Evolutionary conservation across 2,329 filamentous ascomycete genomes (phyloP).

Genomic region (Neofusicoccum kwambonambiense): DNA sequence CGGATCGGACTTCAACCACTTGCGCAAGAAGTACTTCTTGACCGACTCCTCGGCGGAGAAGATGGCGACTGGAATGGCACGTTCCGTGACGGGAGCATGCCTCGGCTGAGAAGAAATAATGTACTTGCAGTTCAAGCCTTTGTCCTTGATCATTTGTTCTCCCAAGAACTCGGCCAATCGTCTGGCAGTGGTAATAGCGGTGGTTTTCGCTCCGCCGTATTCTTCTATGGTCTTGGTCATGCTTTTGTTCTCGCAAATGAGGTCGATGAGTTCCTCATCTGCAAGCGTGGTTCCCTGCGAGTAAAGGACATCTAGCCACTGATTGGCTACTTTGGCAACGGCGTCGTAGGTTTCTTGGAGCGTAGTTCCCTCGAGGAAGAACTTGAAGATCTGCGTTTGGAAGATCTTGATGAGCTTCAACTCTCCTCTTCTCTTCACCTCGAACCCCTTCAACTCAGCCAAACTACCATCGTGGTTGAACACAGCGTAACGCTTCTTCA

Average conservation of each 20-base stretch:
- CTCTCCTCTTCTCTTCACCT: conserved; percentile 95
- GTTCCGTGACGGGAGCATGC: conserved; percentile 88
- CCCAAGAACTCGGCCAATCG: conserved; percentile 94
- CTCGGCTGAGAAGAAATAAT: conserved; percentile 89
- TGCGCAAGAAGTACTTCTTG: conserved; percentile 85
- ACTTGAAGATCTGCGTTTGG: conserved; percentile 98
- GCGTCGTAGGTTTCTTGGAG: conserved; percentile 85
- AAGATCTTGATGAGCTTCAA: conserved; percentile 99
- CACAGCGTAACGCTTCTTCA: conserved; percentile 98
- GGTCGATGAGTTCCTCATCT: conserved; percentile 94
- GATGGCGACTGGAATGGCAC: conserved; percentile 92
- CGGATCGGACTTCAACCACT: conserved; percentile 94
- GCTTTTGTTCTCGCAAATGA: conserved; percentile 99
- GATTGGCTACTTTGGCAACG: conserved; percentile 91
- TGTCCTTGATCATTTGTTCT: conserved; percentile 99
- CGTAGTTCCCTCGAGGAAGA: conserved; percentile 89
- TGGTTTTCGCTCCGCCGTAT: conserved; percentile 93
- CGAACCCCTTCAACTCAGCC: conserved; percentile 94
- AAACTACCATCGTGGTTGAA: conserved; percentile 97
- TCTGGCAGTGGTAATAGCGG: conserved; percentile 96
- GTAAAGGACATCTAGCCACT: conserved; percentile 93
- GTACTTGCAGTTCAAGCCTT: conserved; percentile 98
- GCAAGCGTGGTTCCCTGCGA: conserved; percentile 84
- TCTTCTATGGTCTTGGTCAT: conserved; percentile 98
- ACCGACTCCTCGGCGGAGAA: conserved; percentile 90